Evolutionary conservation across 176 grass and related monocot species (phyloP).

Genomic region (Lolium multiflorum): DNA sequence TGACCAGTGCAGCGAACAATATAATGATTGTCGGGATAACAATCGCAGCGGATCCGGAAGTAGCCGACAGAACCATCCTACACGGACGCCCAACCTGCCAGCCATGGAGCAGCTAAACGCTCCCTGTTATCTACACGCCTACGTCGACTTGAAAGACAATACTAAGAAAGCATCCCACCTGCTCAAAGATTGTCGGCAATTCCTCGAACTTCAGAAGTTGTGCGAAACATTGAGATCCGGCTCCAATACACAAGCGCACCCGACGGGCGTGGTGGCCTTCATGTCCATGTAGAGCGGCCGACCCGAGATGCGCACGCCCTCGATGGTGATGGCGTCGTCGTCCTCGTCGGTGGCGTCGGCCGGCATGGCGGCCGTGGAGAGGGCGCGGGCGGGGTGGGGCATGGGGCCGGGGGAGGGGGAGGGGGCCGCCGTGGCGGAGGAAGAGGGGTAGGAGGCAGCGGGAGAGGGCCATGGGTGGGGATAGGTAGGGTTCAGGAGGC

Average conservation of each 20-base stretch:
- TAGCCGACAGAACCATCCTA: too few relatives aligned
- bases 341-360: conserved; percentile 19
- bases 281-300: conserved; percentile 94
- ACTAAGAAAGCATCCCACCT: too few relatives aligned
- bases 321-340: conserved; percentile 60
- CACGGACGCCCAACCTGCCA: too few relatives aligned
- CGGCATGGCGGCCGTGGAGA: conserved; percentile 43
- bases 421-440: conserved; percentile 45
- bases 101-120: too few relatives aligned
- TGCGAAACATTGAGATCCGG: too few relatives aligned
- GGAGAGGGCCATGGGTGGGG: conserved; percentile 54
- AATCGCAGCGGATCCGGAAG: too few relatives aligned
- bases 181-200: too few relatives aligned
- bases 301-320: conserved; percentile 88
- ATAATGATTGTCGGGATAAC: too few relatives aligned
- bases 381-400: conserved; percentile 21
- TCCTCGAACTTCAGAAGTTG: too few relatives aligned
- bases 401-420: neutral
- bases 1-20: too few relatives aligned
- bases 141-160: too few relatives aligned
- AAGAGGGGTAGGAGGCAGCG: conserved; percentile 55
- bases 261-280: conserved; percentile 95
- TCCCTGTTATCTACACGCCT: too few relatives aligned
- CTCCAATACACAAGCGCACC: conserved; percentile 34
- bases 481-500: conserved; percentile 44